Base-by-base conservation (phyloP, 2,329 filamentous ascomycete species). In the Chaetothyriales sp. region DNA sequence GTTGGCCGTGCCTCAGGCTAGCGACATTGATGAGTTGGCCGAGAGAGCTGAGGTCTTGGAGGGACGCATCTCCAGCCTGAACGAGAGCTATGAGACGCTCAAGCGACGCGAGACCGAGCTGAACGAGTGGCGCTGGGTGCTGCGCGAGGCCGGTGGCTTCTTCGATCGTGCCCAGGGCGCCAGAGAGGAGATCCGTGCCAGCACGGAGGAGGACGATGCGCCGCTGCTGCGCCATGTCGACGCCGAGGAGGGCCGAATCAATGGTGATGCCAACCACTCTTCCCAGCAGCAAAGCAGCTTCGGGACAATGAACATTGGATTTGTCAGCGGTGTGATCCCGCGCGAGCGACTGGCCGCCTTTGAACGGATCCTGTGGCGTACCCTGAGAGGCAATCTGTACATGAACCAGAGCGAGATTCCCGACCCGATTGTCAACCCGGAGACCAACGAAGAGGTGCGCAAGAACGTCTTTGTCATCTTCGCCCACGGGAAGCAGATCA, bases 381-480 rank as follows among this genome's bases (percentile, higher is more conserved):
- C 93, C 0, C 79, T 98, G 43, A 87, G 92, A 67, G 92, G 92
- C 62, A 98, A 98, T 69, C 73, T 98, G 57, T 98, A 96, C 76
- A 98, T 98, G 92, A 98, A 98, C 71, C 93, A 98, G 73, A 90
- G 90, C 43, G 92, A 98, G 74, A 98, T 98, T 55, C 83, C 88
- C 6, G 90, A 98, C 66, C 81, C 86, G 39, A 83, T 98, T 60
- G 76, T 95, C 65, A 86, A 98, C 67, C 90, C 92, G 15, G 78
- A 84, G 64, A 95, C 80, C 71, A 95, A 96, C 66, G 90, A 96
- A 70, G 76, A 86, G 57, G 77, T 93, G 61, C 81, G 84, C 73
- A 98, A 98, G 80, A 98, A 95, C 61, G 92, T 98, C 51, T 98
- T 98, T 64, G 90, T 98, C 64, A 98, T 98, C 68, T 98, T 98